Evolutionary conservation across 495 filamentous ascomycete genomes (phyloP).

Genomic region (Penicillium atrosanguineum): DNA sequence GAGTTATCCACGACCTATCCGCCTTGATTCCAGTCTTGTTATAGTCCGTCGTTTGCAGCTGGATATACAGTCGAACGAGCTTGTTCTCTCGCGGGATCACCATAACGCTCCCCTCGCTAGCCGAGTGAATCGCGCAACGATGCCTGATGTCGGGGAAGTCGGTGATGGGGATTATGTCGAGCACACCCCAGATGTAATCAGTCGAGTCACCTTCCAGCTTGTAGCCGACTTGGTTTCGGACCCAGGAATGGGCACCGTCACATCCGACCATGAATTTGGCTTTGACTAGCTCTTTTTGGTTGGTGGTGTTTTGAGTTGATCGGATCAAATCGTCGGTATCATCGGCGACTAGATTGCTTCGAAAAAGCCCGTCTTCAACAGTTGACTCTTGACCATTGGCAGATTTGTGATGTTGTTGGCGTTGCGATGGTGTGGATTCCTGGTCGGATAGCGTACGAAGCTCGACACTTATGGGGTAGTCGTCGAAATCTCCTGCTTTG

Average conservation of each 20-base stretch:
- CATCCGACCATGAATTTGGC: constrained; percentile 65
- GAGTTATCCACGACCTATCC: constrained; percentile 55
- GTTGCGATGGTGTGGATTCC: constrained; percentile 32
- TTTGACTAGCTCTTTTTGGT: constrained; percentile 37
- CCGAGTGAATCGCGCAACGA: constrained; percentile 61
- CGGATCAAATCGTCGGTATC: constrained; percentile 57
- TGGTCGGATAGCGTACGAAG: constrained; percentile 45
- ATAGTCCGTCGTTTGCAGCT: constrained; percentile 51
- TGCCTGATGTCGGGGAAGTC: constrained; percentile 66
- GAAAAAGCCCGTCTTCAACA: constrained; percentile 51
- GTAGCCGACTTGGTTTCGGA: constrained; percentile 50
- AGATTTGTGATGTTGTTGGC: constrained; percentile 14
- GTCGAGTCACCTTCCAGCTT: constrained; percentile 56
- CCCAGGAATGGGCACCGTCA: constrained; percentile 63
- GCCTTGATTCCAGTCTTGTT: constrained; percentile 21
- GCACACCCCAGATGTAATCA: constrained; percentile 60
- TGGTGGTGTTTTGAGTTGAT: constrained; percentile 26
- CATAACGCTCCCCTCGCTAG: constrained; percentile 58
- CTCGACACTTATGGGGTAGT: constrained; percentile 52
- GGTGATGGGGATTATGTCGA: constrained; percentile 62
- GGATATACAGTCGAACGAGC: constrained; percentile 66
- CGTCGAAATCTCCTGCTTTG: constrained; percentile 39
- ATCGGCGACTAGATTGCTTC: constrained; percentile 53
- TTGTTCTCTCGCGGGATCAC: constrained; percentile 65
- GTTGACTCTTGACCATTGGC: constrained; percentile 3